Evolutionary conservation across 176 grass and related monocot genomes (phyloP), one percentile per base, ranked within the genome.

Genomic region (Musa schizocarpa): DNA sequence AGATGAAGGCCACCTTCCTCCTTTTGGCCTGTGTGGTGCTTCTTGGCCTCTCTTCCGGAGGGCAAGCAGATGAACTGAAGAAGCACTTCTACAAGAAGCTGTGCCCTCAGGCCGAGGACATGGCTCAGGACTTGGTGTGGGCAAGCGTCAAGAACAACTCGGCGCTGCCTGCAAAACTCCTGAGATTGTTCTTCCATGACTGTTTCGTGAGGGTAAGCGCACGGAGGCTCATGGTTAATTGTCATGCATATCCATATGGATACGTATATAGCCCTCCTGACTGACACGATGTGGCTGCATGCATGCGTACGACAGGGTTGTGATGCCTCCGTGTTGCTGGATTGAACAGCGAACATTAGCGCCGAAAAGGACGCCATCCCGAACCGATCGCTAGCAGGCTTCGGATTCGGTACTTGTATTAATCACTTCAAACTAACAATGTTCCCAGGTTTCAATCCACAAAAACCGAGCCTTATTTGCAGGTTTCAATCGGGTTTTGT

Each of bases 291-390:
- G 22, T 22, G 22, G 22, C 22, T 22, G 22, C 22, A 22, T 22
- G 29, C 29, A 22, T 22, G 22, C 22, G 29, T 5, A 4, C 29
- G 10, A 69, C 25, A 89, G 85, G 92, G 92, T 3, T 96, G 92
- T 73, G 92, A 96, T 83, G 92, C 89, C n/a, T 96, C 92, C 11
- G 71, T 96, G 48, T 84, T 96, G 66, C 12, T 92, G 14, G 85
- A 96, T 63, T 87, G 89, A 11, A 85, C 74, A 16, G 6, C 52
- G 10, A 74, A 43, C 9, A 81, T 24, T 55, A 68, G 81, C 69
- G 92, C 92, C 19, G 92, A 96, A 78, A 96, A 92, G 79, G 92
- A 92, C 80, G 84, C 88, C 2, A 63, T 11, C 22, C 81, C 89
- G 6, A 89, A 96, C 84, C 0, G 16, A 25, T 85, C 89, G 20